These are phyloP conservation scores for Colletotrichum chlorophyti DNA, from an alignment of 2,329 filamentous ascomycete genomes.

Conservation along the genomic window DNA sequence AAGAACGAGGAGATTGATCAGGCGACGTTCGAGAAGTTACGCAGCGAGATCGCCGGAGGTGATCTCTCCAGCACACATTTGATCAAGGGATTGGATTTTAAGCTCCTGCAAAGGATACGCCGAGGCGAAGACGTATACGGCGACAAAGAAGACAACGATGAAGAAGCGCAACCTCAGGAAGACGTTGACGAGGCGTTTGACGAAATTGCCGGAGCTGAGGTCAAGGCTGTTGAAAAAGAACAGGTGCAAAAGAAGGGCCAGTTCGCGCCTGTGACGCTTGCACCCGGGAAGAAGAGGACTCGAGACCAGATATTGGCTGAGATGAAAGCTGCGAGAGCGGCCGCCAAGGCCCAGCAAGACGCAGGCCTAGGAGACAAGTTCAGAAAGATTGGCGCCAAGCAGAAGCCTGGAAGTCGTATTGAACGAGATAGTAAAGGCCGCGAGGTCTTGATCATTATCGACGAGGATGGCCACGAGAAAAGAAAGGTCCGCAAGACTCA, in stretches of 20 bases:
- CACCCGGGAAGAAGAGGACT: constrained; percentile 66
- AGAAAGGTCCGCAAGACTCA: constrained; percentile 66
- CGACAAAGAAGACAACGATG: constrained; percentile 40
- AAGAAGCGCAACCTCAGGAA: constrained; percentile 37
- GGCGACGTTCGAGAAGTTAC: constrained; percentile 76
- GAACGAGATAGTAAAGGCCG: constrained; percentile 67
- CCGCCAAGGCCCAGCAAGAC: constrained; percentile 61
- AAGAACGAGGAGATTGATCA: constrained; percentile 86
- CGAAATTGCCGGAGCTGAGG: constrained; percentile 59
- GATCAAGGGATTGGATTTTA: constrained; percentile 90
- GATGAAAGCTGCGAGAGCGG: constrained; percentile 67
- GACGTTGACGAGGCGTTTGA: constrained; percentile 74
- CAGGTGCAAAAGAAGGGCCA: constrained; percentile 68
- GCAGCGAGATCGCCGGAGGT: constrained; percentile 81
- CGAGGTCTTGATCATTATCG: constrained; percentile 69
- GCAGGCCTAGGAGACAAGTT: constrained; percentile 65
- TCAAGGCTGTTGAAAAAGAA: constrained; percentile 59
- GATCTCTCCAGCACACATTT: constrained; percentile 83
- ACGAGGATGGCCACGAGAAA: constrained; percentile 71
- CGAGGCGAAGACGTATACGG: constrained; percentile 72
- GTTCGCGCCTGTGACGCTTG: constrained; percentile 58
- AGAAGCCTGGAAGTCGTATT: constrained; percentile 62
- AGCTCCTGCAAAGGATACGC: constrained; percentile 73
- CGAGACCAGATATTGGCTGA: constrained; percentile 73
- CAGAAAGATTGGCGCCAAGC: constrained; percentile 67